Percentiles rank a stretch among this genome's conserved stretches.
These are phyloP conservation scores for Letharia columbiana DNA, from an alignment of 495 filamentous ascomycete species.

Conservation along the genomic window DNA sequence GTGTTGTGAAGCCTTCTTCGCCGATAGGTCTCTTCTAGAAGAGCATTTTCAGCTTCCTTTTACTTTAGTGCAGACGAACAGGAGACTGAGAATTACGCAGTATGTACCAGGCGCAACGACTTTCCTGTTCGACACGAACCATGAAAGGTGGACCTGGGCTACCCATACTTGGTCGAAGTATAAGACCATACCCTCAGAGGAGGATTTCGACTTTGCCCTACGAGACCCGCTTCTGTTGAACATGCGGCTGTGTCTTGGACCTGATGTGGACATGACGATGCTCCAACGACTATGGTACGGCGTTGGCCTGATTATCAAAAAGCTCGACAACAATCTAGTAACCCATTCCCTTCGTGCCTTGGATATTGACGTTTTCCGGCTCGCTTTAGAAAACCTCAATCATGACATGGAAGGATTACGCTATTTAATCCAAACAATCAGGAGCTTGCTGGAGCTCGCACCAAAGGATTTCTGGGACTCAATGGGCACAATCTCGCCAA, in stretches of 20 bases:
- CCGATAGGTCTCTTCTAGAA: conserved; percentile 42
- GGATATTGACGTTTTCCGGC: conserved; percentile 66
- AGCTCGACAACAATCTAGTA: conserved; percentile 64
- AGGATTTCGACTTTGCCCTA: conserved; percentile 79
- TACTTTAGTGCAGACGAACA: conserved; percentile 61
- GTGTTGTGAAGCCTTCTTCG: conserved; percentile 52
- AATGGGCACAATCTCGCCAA: conserved; percentile 66
- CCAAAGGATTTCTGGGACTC: conserved; percentile 78
- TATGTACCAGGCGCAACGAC: conserved; percentile 69
- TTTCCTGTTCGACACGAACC: conserved; percentile 67
- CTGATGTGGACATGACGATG: conserved; percentile 40
- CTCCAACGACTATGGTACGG: conserved; percentile 68
- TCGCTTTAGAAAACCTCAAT: conserved; percentile 66
- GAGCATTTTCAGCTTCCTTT: conserved; percentile 70
- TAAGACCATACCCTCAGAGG: conserved; percentile 44
- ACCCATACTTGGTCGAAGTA: conserved; percentile 55
- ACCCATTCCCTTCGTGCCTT: conserved; percentile 68
- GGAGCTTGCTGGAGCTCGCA: conserved; percentile 59
- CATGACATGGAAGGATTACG: conserved; percentile 51
- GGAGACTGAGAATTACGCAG: conserved; percentile 56
- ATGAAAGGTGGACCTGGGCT: conserved; percentile 57
- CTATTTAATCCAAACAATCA: conserved; percentile 56
- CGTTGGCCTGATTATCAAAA: conserved; percentile 58
- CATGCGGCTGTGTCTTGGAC: conserved; percentile 29
- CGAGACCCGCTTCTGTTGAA: conserved; percentile 49